These are phyloP conservation scores for Halophytophthora polymorphica DNA, from an alignment of 352 stramenopile species.

Conservation along the genomic window DNA sequence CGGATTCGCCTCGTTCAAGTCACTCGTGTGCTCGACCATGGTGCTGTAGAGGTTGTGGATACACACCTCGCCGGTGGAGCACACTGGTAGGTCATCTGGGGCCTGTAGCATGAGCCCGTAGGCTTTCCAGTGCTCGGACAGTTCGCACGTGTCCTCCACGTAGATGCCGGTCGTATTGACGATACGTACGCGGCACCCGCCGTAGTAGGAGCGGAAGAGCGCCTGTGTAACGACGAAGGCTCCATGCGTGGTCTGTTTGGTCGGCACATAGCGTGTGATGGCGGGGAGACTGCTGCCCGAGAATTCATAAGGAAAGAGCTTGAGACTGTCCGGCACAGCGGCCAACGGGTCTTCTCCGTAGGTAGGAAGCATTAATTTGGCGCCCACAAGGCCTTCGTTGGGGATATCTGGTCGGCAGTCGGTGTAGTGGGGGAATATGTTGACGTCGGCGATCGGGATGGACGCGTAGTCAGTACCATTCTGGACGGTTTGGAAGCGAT, in stretches of 20 bases:
- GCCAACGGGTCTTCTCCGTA: neutral
- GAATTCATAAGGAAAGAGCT: neutral
- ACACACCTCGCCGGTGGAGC: conserved; percentile 20
- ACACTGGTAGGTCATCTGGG: conserved; percentile 21
- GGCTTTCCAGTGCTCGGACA: conserved; percentile 15
- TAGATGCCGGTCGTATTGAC: conserved; percentile 24
- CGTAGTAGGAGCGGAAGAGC: conserved; percentile 20
- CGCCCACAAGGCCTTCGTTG: neutral
- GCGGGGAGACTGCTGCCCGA: neutral
- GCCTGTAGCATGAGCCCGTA: conserved; percentile 18
- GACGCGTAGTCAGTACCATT: conserved; percentile 1
- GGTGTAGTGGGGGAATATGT: conserved; percentile 6
- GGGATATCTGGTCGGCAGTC: conserved; percentile 1
- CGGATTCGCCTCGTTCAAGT: neutral
- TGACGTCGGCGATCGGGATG: conserved; percentile 1
- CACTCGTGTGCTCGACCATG: conserved; percentile 16
- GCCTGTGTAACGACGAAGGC: conserved; percentile 15
- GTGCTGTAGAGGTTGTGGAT: conserved; percentile 21
- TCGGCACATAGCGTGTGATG: neutral
- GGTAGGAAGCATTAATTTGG: neutral
- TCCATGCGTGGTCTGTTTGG: conserved; percentile 14
- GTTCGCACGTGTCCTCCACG: conserved; percentile 19
- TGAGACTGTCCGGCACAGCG: neutral
- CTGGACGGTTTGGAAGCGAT: conserved; percentile 1
- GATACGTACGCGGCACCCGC: conserved; percentile 17